A percentile compares a stretch with the other conserved stretches of the same genome.
Evolutionary conservation across 768 basidiomycete species (phyloP).

Genomic region (Jaapia argillacea): DNA sequence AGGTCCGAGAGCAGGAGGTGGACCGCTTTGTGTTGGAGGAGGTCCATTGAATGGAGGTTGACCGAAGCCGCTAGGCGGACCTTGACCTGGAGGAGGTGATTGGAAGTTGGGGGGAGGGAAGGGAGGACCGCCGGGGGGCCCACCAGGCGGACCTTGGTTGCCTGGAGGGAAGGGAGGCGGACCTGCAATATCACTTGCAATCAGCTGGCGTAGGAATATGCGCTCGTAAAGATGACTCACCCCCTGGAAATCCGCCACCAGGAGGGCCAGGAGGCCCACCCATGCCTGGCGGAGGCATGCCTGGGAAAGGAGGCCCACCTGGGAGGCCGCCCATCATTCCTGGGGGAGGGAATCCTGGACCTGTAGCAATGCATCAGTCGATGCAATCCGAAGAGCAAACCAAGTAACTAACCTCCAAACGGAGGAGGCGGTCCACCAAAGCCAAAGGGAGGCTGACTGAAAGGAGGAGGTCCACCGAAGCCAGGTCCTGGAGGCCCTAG

Average conservation of each 20-base stretch:
- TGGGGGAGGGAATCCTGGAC: slow-evolving; percentile 66
- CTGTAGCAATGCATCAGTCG: slow-evolving; percentile 18
- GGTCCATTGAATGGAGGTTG: slow-evolving; percentile 18
- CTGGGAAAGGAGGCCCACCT: slow-evolving; percentile 66
- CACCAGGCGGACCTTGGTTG: slow-evolving; percentile 24
- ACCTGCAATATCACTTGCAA: background rate
- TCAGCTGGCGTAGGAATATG: background rate
- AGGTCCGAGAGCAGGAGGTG: slow-evolving; percentile 29
- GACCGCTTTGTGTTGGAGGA: slow-evolving; percentile 12
- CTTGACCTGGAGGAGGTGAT: slow-evolving; percentile 20
- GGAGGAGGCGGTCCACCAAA: slow-evolving; percentile 43
- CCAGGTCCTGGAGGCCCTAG: slow-evolving; percentile 31
- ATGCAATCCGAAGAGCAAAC: slow-evolving; percentile 6
- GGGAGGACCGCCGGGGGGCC: slow-evolving; percentile 30
- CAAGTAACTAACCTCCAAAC: slow-evolving; percentile 40
- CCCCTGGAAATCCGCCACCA: slow-evolving; percentile 21
- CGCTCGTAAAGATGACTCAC: background rate
- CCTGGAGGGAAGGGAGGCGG: slow-evolving; percentile 40
- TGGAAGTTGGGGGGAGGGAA: slow-evolving; percentile 34
- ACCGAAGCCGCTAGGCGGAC: slow-evolving; percentile 23
- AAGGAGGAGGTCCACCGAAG: slow-evolving; percentile 36
- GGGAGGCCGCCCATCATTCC: slow-evolving; percentile 34
- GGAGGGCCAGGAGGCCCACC: slow-evolving; percentile 33
- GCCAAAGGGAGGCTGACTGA: slow-evolving; percentile 37
- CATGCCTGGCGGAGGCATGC: slow-evolving; percentile 37